A percentile compares a stretch with the other conserved stretches of the same genome.
phyloP scores from a whole-genome alignment of 495 filamentous ascomycete genomes.

The Chaetomidium leptoderma region DNA sequence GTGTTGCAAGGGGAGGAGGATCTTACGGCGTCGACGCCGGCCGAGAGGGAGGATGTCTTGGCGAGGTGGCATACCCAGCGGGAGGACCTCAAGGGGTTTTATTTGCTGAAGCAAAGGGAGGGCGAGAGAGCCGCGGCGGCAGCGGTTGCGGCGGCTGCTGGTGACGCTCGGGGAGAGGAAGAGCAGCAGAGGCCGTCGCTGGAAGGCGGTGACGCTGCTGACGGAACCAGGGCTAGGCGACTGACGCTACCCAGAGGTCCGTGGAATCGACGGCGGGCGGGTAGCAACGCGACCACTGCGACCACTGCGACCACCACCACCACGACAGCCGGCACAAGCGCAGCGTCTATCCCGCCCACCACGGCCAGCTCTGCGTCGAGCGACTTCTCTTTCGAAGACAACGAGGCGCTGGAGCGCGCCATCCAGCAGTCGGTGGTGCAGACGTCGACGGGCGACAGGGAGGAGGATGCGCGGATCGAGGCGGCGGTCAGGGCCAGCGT shows the following conservation, averaged over 20 bases:
- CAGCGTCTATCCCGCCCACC: not conserved
- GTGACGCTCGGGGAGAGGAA: constrained; percentile 17
- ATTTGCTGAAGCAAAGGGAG: constrained; percentile 38
- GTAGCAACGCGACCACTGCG: not conserved
- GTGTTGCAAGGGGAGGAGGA: constrained; percentile 70
- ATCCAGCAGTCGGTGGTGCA: constrained; percentile 63
- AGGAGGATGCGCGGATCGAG: constrained; percentile 66
- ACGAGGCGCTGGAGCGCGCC: constrained; percentile 59
- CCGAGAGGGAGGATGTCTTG: constrained; percentile 56
- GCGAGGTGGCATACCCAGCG: constrained; percentile 53
- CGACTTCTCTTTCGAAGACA: constrained; percentile 30
- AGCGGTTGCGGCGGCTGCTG: constrained; percentile 2
- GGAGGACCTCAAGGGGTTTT: constrained; percentile 49
- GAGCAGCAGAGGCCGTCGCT: not conserved
- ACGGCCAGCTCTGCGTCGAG: constrained; percentile 16
- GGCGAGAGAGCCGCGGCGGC: constrained; percentile 19
- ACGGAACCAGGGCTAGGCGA: not conserved
- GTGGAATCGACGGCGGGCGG: constrained; percentile 1
- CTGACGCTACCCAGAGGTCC: not conserved
- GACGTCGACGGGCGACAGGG: constrained; percentile 60
- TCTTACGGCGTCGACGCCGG: constrained; percentile 39
- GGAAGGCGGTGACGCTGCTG: not conserved
- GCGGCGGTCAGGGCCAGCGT: constrained; percentile 65
- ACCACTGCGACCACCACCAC: not conserved
- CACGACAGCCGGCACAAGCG: not conserved